phyloP scores from a whole-genome alignment of 2,329 filamentous ascomycete species.

The Microthyrium microscopicum region DNA sequence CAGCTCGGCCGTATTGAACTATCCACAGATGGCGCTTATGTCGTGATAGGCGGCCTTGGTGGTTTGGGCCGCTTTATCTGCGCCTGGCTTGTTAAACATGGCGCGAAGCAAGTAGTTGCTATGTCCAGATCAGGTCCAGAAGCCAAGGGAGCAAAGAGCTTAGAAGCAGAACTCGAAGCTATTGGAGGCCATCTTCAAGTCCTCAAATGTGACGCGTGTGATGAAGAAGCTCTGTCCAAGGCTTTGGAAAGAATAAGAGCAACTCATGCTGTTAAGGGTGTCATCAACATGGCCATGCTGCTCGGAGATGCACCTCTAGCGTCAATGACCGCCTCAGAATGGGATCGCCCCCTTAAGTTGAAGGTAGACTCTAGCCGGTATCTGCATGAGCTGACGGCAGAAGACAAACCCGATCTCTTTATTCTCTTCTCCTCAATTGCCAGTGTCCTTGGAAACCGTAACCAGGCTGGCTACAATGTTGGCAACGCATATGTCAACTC shows the following conservation, averaged over 20 bases:
- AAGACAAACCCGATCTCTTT: conserved; percentile 13
- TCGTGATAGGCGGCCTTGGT: conserved; percentile 17
- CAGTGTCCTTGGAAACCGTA: conserved; percentile 9
- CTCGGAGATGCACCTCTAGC: neutral
- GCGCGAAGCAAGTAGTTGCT: conserved; percentile 16
- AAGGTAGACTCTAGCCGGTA: conserved; percentile 7
- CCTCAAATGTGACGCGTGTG: too few species aligned
- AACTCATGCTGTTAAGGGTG: too few species aligned
- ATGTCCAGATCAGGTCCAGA: too few species aligned
- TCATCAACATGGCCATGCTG: neutral
- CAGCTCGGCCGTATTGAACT: too few species aligned
- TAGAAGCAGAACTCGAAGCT: too few species aligned
- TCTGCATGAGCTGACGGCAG: conserved; percentile 10
- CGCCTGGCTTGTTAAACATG: conserved; percentile 17
- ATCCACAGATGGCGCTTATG: too few species aligned
- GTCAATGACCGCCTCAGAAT: neutral
- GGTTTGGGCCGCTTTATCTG: conserved; percentile 16
- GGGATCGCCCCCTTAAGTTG: too few species aligned
- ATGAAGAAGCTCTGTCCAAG: too few species aligned
- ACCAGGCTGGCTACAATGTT: conserved; percentile 13
- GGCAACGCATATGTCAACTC: conserved; percentile 23
- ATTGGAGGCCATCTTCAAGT: too few species aligned
- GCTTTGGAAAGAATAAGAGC: too few species aligned
- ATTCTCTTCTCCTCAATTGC: conserved; percentile 13
- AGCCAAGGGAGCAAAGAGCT: too few species aligned